Evolutionary conservation across 2,329 filamentous ascomycete species (phyloP).

Genomic region (Ophiocordyceps robertsii): DNA sequence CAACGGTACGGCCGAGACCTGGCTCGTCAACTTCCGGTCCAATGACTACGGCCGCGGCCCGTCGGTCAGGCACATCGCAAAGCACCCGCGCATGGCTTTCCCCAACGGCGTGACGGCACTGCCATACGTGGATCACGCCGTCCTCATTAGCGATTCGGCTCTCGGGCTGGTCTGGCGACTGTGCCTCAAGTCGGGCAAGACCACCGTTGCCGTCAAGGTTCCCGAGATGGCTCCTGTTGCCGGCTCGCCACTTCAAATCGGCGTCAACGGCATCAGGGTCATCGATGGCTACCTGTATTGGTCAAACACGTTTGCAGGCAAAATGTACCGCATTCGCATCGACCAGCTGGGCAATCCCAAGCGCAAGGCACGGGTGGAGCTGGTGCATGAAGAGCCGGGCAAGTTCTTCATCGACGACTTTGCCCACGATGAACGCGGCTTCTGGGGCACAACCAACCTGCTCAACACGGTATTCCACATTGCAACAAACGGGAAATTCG

Average conservation of each 20-base stretch:
- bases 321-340: not conserved
- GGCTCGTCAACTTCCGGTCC: not conserved
- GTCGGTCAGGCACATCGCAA: not conserved
- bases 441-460: not conserved
- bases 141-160: not conserved
- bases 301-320: not conserved
- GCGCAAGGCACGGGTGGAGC: not conserved
- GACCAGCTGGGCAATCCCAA: not conserved
- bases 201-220: not conserved
- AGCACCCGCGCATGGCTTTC: not conserved
- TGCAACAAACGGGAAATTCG: not conserved
- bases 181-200: not conserved
- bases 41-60: not conserved
- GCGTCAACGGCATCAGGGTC: slow-evolving; percentile 1
- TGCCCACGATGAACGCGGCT: not conserved
- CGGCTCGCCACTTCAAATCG: not conserved
- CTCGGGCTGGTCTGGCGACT: not conserved
- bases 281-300: not conserved
- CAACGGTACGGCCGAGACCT: not conserved
- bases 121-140: not conserved
- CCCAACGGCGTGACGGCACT: not conserved
- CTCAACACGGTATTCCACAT: not conserved
- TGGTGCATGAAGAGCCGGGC: not conserved
- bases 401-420: not conserved
- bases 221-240: not conserved